Percentiles rank a stretch among this genome's conserved stretches.
Conservation (phyloP, 345 rosid species). For the Bretschneidera sinensis region DNA sequence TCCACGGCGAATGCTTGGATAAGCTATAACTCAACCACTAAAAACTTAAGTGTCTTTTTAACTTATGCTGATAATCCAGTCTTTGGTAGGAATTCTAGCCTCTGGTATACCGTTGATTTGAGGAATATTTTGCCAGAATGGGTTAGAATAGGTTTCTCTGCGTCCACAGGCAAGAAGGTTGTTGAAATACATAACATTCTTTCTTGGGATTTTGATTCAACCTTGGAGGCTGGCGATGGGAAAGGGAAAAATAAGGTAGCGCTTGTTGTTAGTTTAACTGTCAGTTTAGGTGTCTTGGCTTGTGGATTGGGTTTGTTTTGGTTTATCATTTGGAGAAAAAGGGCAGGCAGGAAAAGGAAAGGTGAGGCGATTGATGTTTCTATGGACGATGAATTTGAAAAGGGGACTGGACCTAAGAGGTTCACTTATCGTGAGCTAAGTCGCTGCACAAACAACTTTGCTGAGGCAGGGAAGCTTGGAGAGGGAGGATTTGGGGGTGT, state of each 20-base stretch:
- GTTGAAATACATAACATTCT: conserved; percentile 19
- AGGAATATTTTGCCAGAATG: conserved; percentile 32
- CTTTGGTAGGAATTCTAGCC: conserved; percentile 27
- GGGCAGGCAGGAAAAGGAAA: conserved; percentile 13
- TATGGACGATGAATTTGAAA: conserved; percentile 43
- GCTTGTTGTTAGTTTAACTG: conserved; percentile 13
- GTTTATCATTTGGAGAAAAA: conserved; percentile 8
- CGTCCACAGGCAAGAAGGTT: conserved; percentile 31
- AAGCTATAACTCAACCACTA: conserved; percentile 28
- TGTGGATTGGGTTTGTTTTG: conserved; percentile 19
- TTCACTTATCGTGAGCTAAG: conserved; percentile 43
- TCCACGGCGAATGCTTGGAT: conserved; percentile 28
- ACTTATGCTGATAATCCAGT: conserved; percentile 22
- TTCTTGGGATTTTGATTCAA: conserved; percentile 41
- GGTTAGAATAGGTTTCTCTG: conserved; percentile 44
- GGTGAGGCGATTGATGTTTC: conserved; percentile 22
- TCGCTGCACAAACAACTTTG: conserved; percentile 52
- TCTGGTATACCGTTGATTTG: too few species aligned
- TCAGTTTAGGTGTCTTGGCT: conserved; percentile 15
- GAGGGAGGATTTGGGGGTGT: conserved; percentile 61
- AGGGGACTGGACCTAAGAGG: conserved; percentile 52
- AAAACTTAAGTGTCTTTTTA: conserved; percentile 47
- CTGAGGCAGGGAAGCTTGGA: conserved; percentile 47
- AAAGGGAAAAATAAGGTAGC: not conserved
- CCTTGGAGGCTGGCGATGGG: conserved; percentile 16